Evolutionary conservation across 2,329 filamentous ascomycete species (phyloP).

Genomic region (Stenocarpella maydis): DNA sequence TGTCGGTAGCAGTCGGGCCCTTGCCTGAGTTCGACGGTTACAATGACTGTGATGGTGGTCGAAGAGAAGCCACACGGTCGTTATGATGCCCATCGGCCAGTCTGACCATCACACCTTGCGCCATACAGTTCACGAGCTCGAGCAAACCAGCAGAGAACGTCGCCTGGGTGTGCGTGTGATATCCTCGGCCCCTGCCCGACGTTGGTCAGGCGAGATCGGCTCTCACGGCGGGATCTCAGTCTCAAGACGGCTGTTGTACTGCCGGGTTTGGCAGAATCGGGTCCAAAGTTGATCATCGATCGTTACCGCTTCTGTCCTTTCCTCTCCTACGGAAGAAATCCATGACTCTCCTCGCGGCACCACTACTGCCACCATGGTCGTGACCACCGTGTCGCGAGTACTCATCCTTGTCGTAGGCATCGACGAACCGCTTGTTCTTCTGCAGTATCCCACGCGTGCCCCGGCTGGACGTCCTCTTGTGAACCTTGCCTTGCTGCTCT

Average conservation of each 20-base stretch:
- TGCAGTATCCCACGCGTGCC: constrained; percentile 68
- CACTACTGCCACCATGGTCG: constrained; percentile 82
- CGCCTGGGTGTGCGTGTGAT: neutral
- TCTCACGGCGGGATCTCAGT: neutral
- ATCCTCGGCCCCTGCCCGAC: too few relatives aligned
- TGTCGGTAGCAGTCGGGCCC: neutral
- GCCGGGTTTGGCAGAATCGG: neutral
- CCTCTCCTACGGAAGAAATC: constrained; percentile 94
- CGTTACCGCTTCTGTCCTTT: constrained; percentile 72
- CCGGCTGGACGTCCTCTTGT: constrained; percentile 48
- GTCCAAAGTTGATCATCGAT: constrained; percentile 51
- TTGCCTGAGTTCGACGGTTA: neutral
- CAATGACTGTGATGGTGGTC: neutral
- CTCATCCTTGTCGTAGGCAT: constrained; percentile 84
- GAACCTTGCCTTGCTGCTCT: constrained; percentile 54
- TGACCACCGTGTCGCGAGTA: constrained; percentile 54
- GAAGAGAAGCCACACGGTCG: neutral
- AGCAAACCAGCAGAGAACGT: neutral
- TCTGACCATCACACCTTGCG: neutral
- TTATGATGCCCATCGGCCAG: neutral
- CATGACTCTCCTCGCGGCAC: constrained; percentile 92
- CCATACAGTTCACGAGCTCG: neutral
- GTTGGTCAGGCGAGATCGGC: neutral
- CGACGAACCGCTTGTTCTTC: constrained; percentile 87
- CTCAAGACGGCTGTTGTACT: neutral